Evolutionary conservation across 2,329 filamentous ascomycete species (phyloP).

Genomic region (Aspergillus versicolor): DNA sequence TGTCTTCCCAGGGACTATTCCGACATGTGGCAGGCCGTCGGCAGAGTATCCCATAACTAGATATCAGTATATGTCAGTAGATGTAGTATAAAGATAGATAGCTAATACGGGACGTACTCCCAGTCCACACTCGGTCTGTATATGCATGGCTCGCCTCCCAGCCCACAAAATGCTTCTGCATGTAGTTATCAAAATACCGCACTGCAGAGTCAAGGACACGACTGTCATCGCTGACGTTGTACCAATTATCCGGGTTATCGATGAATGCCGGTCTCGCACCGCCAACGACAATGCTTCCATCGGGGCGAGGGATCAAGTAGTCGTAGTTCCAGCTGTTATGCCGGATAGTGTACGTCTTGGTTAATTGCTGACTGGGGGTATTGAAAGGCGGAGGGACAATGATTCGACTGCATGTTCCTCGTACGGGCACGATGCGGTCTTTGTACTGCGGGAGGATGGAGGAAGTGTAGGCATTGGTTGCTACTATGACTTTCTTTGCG

Average conservation of each 20-base stretch:
- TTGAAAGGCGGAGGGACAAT: constrained; percentile 15
- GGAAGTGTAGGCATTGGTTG: constrained; percentile 83
- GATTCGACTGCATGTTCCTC: constrained; percentile 53
- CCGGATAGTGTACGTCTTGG: constrained; percentile 61
- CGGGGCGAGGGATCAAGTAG: constrained; percentile 62
- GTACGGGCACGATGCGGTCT: constrained; percentile 72
- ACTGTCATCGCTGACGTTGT: constrained; percentile 47
- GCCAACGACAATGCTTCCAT: constrained; percentile 60
- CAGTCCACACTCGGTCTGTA: constrained; percentile 36
- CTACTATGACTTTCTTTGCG: constrained; percentile 67
- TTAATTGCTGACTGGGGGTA: constrained; percentile 18
- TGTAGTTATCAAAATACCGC: constrained; percentile 41
- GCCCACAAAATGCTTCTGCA: constrained; percentile 37
- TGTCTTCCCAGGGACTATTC: constrained; percentile 43
- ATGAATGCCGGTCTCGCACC: constrained; percentile 54
- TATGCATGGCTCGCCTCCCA: constrained; percentile 37
- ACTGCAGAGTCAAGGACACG: constrained; percentile 47
- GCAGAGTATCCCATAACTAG: constrained; percentile 53
- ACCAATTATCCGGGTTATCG: constrained; percentile 43
- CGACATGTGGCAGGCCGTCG: constrained; percentile 56
- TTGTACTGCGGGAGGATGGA: constrained; percentile 68
- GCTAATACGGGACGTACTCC: constrained; percentile 26
- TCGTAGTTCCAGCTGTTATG: constrained; percentile 60
- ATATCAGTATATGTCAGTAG: constrained; percentile 17
- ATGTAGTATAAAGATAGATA: neutral